Evolutionary conservation across 1,139 yeast genomes (phyloP).

Genomic region (Pichia terricola): DNA sequence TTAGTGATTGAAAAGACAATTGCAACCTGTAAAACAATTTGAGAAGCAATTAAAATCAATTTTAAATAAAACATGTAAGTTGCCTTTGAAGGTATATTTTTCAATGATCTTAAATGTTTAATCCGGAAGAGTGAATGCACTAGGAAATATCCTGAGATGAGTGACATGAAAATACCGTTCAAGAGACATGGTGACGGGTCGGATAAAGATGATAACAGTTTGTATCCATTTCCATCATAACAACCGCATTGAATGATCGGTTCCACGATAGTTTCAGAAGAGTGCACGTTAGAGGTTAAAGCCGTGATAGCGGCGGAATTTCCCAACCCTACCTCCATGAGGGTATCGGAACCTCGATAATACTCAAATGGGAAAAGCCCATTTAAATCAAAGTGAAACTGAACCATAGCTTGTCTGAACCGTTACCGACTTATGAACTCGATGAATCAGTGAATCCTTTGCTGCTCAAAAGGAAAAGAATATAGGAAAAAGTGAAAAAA

Average conservation of each 20-base stretch:
- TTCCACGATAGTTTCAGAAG: too few relatives aligned
- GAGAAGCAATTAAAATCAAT: conserved; percentile 33
- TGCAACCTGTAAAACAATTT: conserved; percentile 29
- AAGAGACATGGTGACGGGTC: conserved; percentile 80
- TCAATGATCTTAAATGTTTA: conserved; percentile 20
- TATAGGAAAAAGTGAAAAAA: too few relatives aligned
- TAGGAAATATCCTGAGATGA: conserved; percentile 44
- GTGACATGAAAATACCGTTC: conserved; percentile 55
- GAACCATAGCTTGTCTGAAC: background rate
- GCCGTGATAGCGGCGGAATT: too few relatives aligned
- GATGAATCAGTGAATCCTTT: too few relatives aligned
- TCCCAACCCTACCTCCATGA: background rate
- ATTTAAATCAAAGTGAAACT: conserved; percentile 4
- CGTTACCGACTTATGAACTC: too few relatives aligned
- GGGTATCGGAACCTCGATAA: background rate
- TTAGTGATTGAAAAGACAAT: conserved; percentile 23
- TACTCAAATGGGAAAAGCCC: conserved; percentile 3
- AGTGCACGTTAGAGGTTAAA: too few relatives aligned
- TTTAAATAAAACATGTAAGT: conserved; percentile 36
- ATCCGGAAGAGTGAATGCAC: conserved; percentile 43
- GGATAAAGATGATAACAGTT: conserved; percentile 51
- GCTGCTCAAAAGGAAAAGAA: too few relatives aligned
- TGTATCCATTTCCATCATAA: conserved; percentile 58
- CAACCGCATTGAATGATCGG: conserved; percentile 26
- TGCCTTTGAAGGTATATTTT: conserved; percentile 16